Base-by-base conservation (phyloP, 129 eudicot genomes). In the Arctium minus region DNA sequence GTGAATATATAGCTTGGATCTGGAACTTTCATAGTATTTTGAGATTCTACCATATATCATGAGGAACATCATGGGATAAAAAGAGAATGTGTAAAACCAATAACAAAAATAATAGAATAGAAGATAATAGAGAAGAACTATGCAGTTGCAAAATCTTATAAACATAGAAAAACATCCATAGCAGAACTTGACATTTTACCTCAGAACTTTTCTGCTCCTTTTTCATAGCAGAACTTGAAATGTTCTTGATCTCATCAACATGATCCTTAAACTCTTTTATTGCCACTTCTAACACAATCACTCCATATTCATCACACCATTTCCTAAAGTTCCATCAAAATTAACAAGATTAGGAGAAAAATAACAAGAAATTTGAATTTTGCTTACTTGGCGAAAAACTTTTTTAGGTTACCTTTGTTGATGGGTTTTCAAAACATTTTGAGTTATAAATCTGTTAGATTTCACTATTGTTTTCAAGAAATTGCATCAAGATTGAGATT, bases 261-360 rank as follows among this genome's bases (percentile, higher is more conserved):
- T 92, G 95, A 46, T 89, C 92, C 70, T 33, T 94, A 80, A 87
- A 86, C 82, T 92, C 95, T 76, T 92, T 92, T 73, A 90, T 86
- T 79, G 90, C 96, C 33, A 92, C 94, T 37, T 89, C 88, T 75
- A 90, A 39, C 27, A 90, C 98, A 22, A 76, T 83, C 27, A 90
- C 94, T 2, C 97, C 96, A 62, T 92, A 80, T 29, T 86, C 83
- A 76, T 94, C 98, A 85, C 96, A 87, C 94, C 97, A 89, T 50
- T 92, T 79, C 86, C 98, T 94, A 38, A 73, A 79, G 9, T 18
- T 70, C 22, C 78, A 53, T 77, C 29, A 37, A 67, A 44, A 64
- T 44, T 6, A 81, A 69, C 73, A 8, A 74, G 29, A 7, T 1
- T 10, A 3, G 36, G 7, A 1, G 35, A 85, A 37, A 12, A 27